Base-by-base conservation (phyloP, 1,139 yeast genomes). In the Scheffersomyces segobiensis region DNA sequence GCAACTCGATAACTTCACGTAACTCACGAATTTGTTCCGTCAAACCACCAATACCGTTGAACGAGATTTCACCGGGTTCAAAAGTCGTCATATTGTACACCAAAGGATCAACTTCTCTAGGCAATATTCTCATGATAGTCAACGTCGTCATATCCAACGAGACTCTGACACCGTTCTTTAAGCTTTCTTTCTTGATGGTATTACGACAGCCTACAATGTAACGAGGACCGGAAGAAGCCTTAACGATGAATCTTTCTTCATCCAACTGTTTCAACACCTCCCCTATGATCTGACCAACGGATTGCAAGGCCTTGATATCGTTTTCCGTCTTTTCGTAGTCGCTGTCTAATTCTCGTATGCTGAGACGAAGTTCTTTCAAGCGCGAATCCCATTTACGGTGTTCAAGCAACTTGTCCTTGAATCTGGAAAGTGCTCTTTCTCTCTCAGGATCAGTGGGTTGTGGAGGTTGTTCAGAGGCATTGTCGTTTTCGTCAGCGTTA, bases 81-180 rank as follows among this genome's bases (percentile, higher is more conserved):
- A 95, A 93, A 2, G 97, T 89, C 6, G 99, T 95, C 99, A 96
- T 96, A 76, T 95, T 96, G 77, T 95, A 96, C 62, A 96, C 99
- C 72, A 95, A 83, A 22, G 99, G 99, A 75, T 96, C 99, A 54
- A 96, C 98, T 75, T 96, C 99, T 69, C 99, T 86, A 32, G 99
- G 99, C 68, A 96, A 83, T 56, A 96, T 89, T 69, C 99, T 86
- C 99, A 96, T 96, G 63, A 96, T 95, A 19, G 99, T 96, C 67
- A 96, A 83, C 1, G 99, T 96, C 19, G 99, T 96, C 91, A 96
- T 96, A 74, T 96, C 99, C 65, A 96, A 82, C 20, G 98, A 95
- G 54, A 96, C 99, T 70, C 99, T 85, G 21, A 93, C 95, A 53
- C 99, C 99, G 74, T 93, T 96, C 76, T 91, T 89, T 69, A 96